phyloP scores from a whole-genome alignment of 2,329 filamentous ascomycete genomes.

The Tolypocladium sp. region DNA sequence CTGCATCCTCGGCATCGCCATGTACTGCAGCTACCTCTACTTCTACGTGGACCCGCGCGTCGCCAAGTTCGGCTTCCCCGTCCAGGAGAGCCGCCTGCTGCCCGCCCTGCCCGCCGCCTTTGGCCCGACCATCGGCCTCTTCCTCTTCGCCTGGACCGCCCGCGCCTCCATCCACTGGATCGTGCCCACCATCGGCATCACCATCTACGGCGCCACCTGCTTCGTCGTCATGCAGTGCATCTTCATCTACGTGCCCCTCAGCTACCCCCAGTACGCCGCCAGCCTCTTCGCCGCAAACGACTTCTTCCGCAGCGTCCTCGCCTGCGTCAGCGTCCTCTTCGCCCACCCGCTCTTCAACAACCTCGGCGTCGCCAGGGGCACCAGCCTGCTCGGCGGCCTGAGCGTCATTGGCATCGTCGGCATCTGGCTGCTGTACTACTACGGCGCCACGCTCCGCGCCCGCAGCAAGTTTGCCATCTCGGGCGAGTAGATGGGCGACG shows the following conservation, averaged over 20 bases:
- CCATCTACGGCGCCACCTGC: constrained; percentile 39
- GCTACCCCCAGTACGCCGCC: constrained; percentile 47
- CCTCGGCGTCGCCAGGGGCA: constrained; percentile 48
- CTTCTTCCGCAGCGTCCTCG: constrained; percentile 48
- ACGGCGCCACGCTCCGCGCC: constrained; percentile 42
- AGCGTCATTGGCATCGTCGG: constrained; percentile 46
- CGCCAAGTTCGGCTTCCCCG: constrained; percentile 34
- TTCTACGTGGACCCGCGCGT: constrained; percentile 43
- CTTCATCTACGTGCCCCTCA: constrained; percentile 49
- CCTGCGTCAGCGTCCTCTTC: constrained; percentile 51
- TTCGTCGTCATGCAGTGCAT: constrained; percentile 52
- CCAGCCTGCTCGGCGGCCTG: constrained; percentile 46
- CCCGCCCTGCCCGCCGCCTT: constrained; percentile 45
- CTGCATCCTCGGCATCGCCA: constrained; percentile 39
- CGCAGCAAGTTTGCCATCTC: constrained; percentile 48
- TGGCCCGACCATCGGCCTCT: constrained; percentile 48
- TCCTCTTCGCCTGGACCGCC: constrained; percentile 51
- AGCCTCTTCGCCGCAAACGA: constrained; percentile 53
- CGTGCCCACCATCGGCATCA: constrained; percentile 47
- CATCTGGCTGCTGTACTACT: constrained; percentile 51
- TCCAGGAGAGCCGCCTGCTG: constrained; percentile 43
- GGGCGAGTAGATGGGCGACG: neutral
- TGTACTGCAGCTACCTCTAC: constrained; percentile 43
- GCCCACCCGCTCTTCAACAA: constrained; percentile 49
- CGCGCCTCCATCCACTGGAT: constrained; percentile 43